Evolutionary conservation across 768 basidiomycete species (phyloP), one percentile per base, ranked within the genome.

Genomic region (Suillus variegatus): DNA sequence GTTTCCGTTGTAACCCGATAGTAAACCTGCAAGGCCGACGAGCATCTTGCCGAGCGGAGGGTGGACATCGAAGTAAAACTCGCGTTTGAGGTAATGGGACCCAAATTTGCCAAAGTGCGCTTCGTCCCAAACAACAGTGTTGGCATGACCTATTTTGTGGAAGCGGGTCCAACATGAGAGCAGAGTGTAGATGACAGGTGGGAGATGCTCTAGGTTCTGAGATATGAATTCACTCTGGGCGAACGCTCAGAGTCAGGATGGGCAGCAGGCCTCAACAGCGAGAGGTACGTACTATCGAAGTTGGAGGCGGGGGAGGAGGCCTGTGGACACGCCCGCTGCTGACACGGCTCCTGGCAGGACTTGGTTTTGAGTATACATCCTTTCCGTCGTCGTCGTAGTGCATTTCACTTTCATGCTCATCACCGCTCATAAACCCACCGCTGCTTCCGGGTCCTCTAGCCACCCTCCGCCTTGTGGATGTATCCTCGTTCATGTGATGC

Each of bases 101-200:
- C 94, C 97, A 79, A 99, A 99, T 80, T 99, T 99, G 70, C 97
- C 97, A 78, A 99, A 99, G 78, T 99, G 97, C 46, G 97, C 97
- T 82, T 99, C 97, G 77, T 99, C 97, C 97, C 97, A 99, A 65
- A 99, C 88, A 77, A 99, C 97, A 68, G 85, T 74, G 73, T 91
- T 85, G 41, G 93, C 85, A 64, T 88, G 86, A 14, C 97, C 97
- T 56, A 99, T 99, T 71, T 90, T 86, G 82, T 96, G 91, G 78
- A 92, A 97, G 36, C 96, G 90, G 6, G 97, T 97, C 87, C 93
- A 94, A 81, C 97, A 95, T 13, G 95, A 90, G 54, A 98, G 87
- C 40, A 97, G 86, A 49, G 96, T 97, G 81, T 99, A 99, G 46
- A 94, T 80, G 62, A 89, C 84, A 8, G 95, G 91, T 0, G 89